Conservation (phyloP, 1,284 basidiomycete species). For the Cyathus olla region DNA sequence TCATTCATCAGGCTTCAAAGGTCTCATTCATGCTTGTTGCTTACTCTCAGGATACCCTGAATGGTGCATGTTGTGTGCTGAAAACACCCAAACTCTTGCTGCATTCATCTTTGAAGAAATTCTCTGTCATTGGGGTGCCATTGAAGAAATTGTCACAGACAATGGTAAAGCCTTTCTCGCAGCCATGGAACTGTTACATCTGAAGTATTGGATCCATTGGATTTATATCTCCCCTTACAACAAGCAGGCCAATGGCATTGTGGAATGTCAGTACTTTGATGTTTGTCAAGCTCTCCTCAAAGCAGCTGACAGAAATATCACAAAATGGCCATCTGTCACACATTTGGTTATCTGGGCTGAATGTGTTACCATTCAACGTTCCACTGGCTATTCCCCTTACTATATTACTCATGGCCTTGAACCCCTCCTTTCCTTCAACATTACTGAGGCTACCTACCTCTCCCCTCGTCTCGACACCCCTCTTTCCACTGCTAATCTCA, state of each 20-base stretch:
- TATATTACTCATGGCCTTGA: conserved; percentile 47
- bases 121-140: too few relatives aligned
- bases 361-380: conserved; percentile 37
- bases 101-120: conserved; percentile 19
- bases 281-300: conserved; percentile 50
- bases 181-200: conserved; percentile 31
- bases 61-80: conserved; percentile 18
- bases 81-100: conserved; percentile 17
- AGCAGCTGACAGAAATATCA: conserved; percentile 39
- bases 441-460: conserved; percentile 49
- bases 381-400: conserved; percentile 46
- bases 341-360: conserved; percentile 54
- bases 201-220: conserved; percentile 43
- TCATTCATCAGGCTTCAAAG: conserved; percentile 14
- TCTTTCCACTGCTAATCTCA: conserved; percentile 38
- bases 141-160: conserved; percentile 32
- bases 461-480: conserved; percentile 17
- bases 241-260: conserved; percentile 50
- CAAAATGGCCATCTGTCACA: conserved; percentile 36
- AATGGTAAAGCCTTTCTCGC: conserved; percentile 39
- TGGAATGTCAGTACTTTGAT: conserved; percentile 49
- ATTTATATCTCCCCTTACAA: conserved; percentile 59
- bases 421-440: conserved; percentile 49
- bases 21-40: conserved; percentile 26
- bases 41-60: conserved; percentile 26